phyloP scores from a whole-genome alignment of 2,329 filamentous ascomycete species.

The Trichophyton benhamiae region DNA sequence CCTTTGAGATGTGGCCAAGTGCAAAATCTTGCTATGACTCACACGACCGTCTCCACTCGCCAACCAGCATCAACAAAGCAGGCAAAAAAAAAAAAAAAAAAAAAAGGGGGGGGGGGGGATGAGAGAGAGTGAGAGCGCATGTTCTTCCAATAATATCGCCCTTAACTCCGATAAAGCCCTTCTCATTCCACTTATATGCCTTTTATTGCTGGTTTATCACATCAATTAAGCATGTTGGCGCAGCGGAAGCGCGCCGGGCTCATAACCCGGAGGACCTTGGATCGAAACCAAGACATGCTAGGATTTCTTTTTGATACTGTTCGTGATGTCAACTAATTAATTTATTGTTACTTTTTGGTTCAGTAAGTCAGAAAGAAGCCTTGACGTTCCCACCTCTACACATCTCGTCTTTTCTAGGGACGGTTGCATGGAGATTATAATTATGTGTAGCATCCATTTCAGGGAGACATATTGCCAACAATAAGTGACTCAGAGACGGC shows the following conservation, averaged over 20 bases:
- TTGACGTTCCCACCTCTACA: not conserved
- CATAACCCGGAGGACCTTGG: constrained; percentile 29
- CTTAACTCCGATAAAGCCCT: not conserved
- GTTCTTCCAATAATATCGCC: not conserved
- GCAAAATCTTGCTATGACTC: not conserved
- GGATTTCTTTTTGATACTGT: constrained; percentile 5
- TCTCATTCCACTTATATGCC: not conserved
- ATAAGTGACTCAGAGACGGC: not conserved
- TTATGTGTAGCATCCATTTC: not conserved
- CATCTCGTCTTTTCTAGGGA: too few species aligned
- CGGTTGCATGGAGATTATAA: not conserved
- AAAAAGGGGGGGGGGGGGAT: not conserved
- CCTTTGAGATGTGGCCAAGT: not conserved
- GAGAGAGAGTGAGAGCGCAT: not conserved
- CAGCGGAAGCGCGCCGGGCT: constrained; percentile 30
- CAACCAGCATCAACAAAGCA: not conserved
- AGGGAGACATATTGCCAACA: not conserved
- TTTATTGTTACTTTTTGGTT: not conserved
- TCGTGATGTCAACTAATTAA: not conserved
- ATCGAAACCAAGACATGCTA: constrained; percentile 16
- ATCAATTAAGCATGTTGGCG: constrained; percentile 19
- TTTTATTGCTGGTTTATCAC: not conserved
- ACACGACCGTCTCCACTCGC: not conserved
- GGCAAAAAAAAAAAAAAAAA: not conserved
- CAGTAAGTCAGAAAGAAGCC: not conserved